Percentiles rank a stretch among this genome's conserved stretches.
phyloP scores from a whole-genome alignment of 108 stramenopile genomes.

The Ochromonas danica region DNA sequence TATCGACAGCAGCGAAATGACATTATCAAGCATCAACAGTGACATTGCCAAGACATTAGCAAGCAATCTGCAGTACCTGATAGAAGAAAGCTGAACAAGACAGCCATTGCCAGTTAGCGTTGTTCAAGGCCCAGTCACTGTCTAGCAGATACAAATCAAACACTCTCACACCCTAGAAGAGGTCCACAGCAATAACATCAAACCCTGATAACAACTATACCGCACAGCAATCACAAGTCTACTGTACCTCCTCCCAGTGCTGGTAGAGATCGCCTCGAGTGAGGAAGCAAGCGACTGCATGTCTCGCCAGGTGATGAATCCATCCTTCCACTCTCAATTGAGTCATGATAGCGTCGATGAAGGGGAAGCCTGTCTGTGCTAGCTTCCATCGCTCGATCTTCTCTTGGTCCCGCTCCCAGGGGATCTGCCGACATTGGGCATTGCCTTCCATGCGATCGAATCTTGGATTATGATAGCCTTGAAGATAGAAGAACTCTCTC shows the following conservation, averaged over 20 bases:
- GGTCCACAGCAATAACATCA: neutral
- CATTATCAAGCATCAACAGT: too few species aligned
- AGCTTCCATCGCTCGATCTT: constrained; percentile 78
- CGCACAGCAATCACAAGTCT: neutral
- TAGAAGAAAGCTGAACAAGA: constrained; percentile 62
- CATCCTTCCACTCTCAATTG: constrained; percentile 77
- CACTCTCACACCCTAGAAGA: constrained; percentile 32
- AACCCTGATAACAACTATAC: neutral
- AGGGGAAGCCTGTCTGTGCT: constrained; percentile 89
- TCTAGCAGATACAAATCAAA: constrained; percentile 82
- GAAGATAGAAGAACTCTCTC: constrained; percentile 86
- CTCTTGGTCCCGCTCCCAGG: constrained; percentile 52
- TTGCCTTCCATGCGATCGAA: constrained; percentile 65
- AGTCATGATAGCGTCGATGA: constrained; percentile 91
- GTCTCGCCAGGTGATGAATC: constrained; percentile 92
- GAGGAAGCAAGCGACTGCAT: constrained; percentile 93
- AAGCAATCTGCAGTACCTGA: constrained; percentile 46
- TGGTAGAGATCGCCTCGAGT: constrained; percentile 93
- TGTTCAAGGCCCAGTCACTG: constrained; percentile 88
- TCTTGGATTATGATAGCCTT: constrained; percentile 65
- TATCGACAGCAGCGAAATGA: constrained; percentile 74
- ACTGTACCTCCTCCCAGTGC: constrained; percentile 77
- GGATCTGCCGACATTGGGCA: constrained; percentile 1
- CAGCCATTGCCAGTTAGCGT: constrained; percentile 95
- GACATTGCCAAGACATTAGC: too few species aligned